Evolutionary conservation across 805 yeast species (phyloP), one percentile per base, ranked within the genome.

Genomic region (Barnettozyma siamensis): DNA sequence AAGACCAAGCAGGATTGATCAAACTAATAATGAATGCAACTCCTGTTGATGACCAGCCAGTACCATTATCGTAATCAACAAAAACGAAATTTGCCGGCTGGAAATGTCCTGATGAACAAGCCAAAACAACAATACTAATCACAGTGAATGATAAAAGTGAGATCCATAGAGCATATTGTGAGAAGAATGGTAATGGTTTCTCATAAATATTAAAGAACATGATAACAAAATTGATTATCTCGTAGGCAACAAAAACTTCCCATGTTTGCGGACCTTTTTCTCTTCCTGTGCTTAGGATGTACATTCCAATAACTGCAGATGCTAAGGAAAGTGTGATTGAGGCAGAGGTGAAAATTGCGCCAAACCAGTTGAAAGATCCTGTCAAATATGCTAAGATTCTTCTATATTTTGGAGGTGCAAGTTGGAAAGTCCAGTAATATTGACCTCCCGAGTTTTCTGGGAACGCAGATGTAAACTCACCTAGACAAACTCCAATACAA

Each of bases 1-100:
- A 80, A 9, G 81, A 75, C 84, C 84, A 81, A 42, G 77, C 74
- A 6, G 86, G 83, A 55, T 80, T 80, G 49, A 80, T 73, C 36
- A 80, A 60, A n/a, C 88, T 87, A n/a, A 78, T 75, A 42, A 80
- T 70, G 55, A 80, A 77, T 0, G 84, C 82, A 58, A 79, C 70
- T 23, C 75, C 85, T 2, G 73, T 49, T 3, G 73, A 65, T 9
- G 64, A 49, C 83, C 85, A 79, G 31, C 86, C 86, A 1, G 84
- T 77, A 24, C 63, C 69, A 53, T 77, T 77, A 27, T 67, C 58
- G 46, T 76, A 78, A 17, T 68, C 65, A 4, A 61, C 67, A 58
- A 80, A 80, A 18, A 80, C 83, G 47, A 72, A 76, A 5, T 57
- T 42, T 0, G 83, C 70, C 10, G 64, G 28, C 46, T 76, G 77